phyloP scores from a whole-genome alignment of 257 asterid genomes.

The Gynochthodes officinalis region DNA sequence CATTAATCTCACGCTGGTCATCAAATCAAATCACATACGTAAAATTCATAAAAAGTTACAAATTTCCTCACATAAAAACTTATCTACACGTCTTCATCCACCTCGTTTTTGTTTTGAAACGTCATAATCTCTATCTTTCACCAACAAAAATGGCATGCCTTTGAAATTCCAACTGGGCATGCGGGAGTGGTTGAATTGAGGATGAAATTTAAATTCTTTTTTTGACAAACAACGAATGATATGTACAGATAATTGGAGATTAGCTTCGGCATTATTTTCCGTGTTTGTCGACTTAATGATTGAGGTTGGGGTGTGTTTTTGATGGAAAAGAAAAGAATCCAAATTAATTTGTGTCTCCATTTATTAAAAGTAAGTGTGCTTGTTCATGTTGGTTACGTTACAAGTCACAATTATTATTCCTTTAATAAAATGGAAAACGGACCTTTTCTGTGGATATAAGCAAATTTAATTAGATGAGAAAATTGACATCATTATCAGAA shows the following conservation, averaged over 20 bases:
- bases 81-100: background rate
- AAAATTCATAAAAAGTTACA: too few relatives aligned
- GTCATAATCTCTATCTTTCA: too few relatives aligned
- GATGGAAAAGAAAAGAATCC: background rate
- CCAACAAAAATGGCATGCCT: too few relatives aligned
- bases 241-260: background rate
- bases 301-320: slow-evolving; percentile 22
- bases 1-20: too few relatives aligned
- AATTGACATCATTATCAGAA: background rate
- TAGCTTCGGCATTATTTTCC: background rate
- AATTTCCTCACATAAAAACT: background rate
- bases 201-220: too few relatives aligned
- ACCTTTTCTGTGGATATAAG: slow-evolving; percentile 16
- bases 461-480: slow-evolving; percentile 4
- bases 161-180: background rate
- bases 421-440: too few relatives aligned
- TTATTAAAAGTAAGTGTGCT: slow-evolving; percentile 5
- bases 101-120: background rate
- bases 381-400: background rate
- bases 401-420: background rate
- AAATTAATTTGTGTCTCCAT: background rate
- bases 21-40: too few relatives aligned
- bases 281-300: slow-evolving; percentile 20
- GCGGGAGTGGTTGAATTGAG: background rate
- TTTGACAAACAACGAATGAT: too few relatives aligned